Evolutionary conservation across 352 stramenopile genomes (phyloP), one percentile per base, ranked within the genome.

Genomic region (Thraustochytrium striatum): DNA sequence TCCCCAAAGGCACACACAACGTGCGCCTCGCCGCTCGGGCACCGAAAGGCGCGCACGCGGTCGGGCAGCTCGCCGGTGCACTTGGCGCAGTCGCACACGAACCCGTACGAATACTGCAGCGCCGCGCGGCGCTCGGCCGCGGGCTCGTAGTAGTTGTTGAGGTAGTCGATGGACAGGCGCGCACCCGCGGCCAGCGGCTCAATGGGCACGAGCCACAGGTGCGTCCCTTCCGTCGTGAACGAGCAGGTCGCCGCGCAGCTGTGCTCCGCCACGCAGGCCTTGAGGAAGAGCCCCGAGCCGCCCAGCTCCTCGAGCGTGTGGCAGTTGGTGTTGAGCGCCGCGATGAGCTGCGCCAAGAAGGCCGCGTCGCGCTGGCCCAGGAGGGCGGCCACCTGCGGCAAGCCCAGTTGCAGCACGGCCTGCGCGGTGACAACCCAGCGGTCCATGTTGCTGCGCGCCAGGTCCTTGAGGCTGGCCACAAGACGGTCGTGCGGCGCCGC

Each of bases 231-330:
- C 16, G 57, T 68, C 28, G 36, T 21, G n/a, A 59, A 68, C 16
- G 16, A 21, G 33, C 57, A 68, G 36, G 16, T 68, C 30, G 57
- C 13, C 16, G 30, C 19, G 57, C 57, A 68, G 36, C 28, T 59
- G 33, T 68, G 57, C 28, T 68, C 57, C 16, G 16, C 16, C 16
- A 68, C 28, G 36, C 57, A 68, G 16, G 28, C 57, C 16, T 30
- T 68, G 19, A 52, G 57, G n/a, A 68, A 68, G 16, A 68, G 36
- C 28, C 57, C 57, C 16, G 57, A 68, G 36, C 57, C 57, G 30
- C 57, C 57, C 36, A 68, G 36, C 16, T 30, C 30, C 36, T 68
- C 57, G 19, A 68, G 30, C 30, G 57, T 68, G 57, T 68, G 57
- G 36, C 13, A 68, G 36, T 68, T 30, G 36, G 57, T 68, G 57